A percentile compares a stretch with the other conserved stretches of the same genome.
These are phyloP conservation scores for Populus alba DNA, from an alignment of 345 rosid species.

Conservation along the genomic window DNA sequence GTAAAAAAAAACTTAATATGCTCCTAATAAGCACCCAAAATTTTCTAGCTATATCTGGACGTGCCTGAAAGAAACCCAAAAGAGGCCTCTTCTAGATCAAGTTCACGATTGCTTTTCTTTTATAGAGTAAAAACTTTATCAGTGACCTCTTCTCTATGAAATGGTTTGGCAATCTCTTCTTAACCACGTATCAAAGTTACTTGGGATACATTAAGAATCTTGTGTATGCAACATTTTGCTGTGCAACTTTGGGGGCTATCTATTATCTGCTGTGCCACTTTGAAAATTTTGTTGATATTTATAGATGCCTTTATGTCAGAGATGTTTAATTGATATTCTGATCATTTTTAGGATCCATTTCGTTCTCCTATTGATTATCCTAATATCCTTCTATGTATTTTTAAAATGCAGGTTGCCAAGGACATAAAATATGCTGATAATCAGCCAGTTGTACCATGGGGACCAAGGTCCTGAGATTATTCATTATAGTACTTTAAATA, in stretches of 20 bases:
- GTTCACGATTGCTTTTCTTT: neutral
- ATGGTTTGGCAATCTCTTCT: neutral
- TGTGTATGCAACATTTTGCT: neutral
- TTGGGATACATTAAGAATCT: neutral
- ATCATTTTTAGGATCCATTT: neutral
- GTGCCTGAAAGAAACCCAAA: neutral
- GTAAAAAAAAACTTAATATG: neutral
- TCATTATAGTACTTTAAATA: neutral
- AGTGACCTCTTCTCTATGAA: neutral
- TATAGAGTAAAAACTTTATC: neutral
- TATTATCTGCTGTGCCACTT: neutral
- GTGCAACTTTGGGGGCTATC: neutral
- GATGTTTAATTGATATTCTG: neutral
- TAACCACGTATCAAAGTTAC: neutral
- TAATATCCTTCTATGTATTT: constrained; percentile 6
- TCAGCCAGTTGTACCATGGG: constrained; percentile 95
- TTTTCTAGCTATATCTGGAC: neutral
- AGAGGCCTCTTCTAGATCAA: neutral
- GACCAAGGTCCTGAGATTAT: constrained; percentile 65
- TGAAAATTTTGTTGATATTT: neutral
- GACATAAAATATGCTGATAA: constrained; percentile 97
- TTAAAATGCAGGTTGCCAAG: constrained; percentile 73
- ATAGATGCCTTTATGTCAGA: neutral
- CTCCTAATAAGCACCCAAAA: neutral
- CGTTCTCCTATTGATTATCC: constrained; percentile 4